These are phyloP conservation scores for Tremella mesenterica DNA, from an alignment of 768 basidiomycete species.

Conservation along the genomic window DNA sequence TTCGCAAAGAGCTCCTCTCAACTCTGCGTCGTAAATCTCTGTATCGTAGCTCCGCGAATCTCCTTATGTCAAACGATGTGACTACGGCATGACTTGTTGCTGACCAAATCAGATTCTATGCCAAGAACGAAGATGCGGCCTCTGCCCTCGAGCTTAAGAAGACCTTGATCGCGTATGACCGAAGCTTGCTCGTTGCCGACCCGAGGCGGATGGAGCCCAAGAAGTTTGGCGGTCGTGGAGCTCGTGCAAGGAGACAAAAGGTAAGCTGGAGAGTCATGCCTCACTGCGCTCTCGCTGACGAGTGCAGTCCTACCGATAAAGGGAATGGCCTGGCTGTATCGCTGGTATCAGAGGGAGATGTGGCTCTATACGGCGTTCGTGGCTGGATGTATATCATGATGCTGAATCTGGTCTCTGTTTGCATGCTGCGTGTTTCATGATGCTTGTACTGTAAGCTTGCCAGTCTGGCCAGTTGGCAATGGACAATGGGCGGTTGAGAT, in stretches of 20 bases:
- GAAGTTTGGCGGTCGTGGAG: conserved; percentile 97
- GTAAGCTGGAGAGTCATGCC: conserved; percentile 34
- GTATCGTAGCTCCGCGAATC: no score
- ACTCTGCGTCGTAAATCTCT: no score
- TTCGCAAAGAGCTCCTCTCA: no score
- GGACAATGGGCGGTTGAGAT: no score
- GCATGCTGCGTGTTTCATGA: no score
- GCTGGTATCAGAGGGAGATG: neutral
- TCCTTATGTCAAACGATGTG: neutral
- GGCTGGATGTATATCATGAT: conserved; percentile 36
- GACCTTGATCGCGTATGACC: conserved; percentile 91
- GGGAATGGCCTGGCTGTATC: neutral
- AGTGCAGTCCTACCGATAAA: conserved; percentile 49
- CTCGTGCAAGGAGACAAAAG: conserved; percentile 96
- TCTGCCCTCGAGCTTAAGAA: conserved; percentile 97
- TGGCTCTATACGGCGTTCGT: conserved; percentile 11
- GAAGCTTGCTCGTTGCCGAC: conserved; percentile 49
- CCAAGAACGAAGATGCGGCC: conserved; percentile 96
- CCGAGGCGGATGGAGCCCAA: conserved; percentile 93
- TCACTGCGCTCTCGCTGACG: neutral
- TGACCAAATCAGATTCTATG: conserved; percentile 52
- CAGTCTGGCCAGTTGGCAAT: no score
- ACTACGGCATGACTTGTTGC: no score
- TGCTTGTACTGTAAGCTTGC: no score
- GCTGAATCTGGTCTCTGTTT: no score